Conservation (phyloP, 1,284 basidiomycete species). For the Moniliophthora roreri region DNA sequence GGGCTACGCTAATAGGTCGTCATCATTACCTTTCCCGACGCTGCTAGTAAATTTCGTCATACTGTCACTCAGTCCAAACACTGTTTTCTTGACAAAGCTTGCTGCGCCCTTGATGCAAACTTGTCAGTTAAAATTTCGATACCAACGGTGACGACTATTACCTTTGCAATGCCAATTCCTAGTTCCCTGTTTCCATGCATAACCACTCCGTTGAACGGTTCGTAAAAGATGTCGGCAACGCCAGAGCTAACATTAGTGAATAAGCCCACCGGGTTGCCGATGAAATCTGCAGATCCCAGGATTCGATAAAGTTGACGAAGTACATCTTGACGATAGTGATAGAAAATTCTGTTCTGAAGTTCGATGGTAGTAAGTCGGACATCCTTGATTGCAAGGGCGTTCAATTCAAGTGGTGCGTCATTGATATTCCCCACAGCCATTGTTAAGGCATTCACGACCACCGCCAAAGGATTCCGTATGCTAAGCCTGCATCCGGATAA, state of each 20-base stretch:
- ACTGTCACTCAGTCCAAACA: constrained; percentile 95
- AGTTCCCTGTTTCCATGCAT: constrained; percentile 97
- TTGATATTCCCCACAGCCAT: constrained; percentile 99
- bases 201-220: constrained; percentile 96
- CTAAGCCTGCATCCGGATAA: constrained; percentile 66
- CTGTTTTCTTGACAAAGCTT: constrained; percentile 98
- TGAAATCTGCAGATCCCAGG: constrained; percentile 95
- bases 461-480: constrained; percentile 90
- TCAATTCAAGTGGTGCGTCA: constrained; percentile 94
- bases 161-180: constrained; percentile 96
- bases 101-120: constrained; percentile 75
- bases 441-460: constrained; percentile 91
- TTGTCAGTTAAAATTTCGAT: too few relatives aligned
- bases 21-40: constrained; percentile 83
- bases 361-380: constrained; percentile 88
- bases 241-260: constrained; percentile 99
- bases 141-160: too few relatives aligned
- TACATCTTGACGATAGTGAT: constrained; percentile 95
- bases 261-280: constrained; percentile 90
- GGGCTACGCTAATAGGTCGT: neutral
- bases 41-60: constrained; percentile 97
- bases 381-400: constrained; percentile 94
- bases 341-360: constrained; percentile 81
- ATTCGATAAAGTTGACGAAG: constrained; percentile 95
- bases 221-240: constrained; percentile 99